phyloP scores from a whole-genome alignment of 2,329 filamentous ascomycete genomes.

The Diplodia scrobiculata region DNA sequence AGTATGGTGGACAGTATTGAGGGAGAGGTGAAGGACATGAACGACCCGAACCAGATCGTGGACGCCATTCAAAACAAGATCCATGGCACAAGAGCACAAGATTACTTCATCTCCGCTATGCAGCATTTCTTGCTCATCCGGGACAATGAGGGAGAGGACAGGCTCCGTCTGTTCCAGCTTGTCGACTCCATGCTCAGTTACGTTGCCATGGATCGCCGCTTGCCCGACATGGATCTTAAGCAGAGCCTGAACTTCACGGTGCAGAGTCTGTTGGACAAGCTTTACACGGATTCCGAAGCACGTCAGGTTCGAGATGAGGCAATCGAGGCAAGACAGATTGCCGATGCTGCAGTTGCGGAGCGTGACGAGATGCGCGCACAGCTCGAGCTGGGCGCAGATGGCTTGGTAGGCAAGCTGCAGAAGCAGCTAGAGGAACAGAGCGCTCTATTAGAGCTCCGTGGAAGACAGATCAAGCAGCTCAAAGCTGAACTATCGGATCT shows the following conservation, averaged over 20 bases:
- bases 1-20: constrained; percentile 88
- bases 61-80: constrained; percentile 89
- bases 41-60: constrained; percentile 87
- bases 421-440: constrained; percentile 92
- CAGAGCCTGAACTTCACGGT: constrained; percentile 97
- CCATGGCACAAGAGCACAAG: constrained; percentile 79
- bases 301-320: constrained; percentile 90
- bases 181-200: constrained; percentile 99
- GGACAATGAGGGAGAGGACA: constrained; percentile 88
- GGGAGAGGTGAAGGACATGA: constrained; percentile 85
- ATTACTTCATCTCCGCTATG: constrained; percentile 93
- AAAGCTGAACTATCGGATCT: constrained; percentile 88
- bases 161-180: constrained; percentile 92
- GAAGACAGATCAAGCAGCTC: constrained; percentile 79
- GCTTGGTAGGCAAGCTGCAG: constrained; percentile 87
- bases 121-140: constrained; percentile 93
- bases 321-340: constrained; percentile 84
- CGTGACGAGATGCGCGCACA: constrained; percentile 90
- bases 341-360: constrained; percentile 93
- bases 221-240: constrained; percentile 97
- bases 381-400: constrained; percentile 88
- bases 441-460: constrained; percentile 85
- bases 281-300: constrained; percentile 95
- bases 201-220: constrained; percentile 92
- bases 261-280: constrained; percentile 88